Base-by-base conservation (phyloP, 179 eudicot species). In the Silene vulgaris region DNA sequence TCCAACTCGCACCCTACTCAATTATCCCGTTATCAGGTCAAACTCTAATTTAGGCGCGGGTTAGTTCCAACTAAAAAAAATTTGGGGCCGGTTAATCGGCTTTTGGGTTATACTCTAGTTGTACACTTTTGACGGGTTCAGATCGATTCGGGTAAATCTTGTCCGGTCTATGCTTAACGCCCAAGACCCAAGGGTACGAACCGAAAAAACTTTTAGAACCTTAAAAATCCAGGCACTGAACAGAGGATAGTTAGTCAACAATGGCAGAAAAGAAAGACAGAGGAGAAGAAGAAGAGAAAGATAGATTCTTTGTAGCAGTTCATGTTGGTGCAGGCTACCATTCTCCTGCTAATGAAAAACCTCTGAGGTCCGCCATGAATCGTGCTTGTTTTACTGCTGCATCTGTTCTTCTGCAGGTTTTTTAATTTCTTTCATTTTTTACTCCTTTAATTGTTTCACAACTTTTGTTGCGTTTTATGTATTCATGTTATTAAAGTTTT, bases 261-360 rank as follows among this genome's bases (percentile, higher is more conserved):
- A 69, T 45, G 72, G 19, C 56, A 45, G 60, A 45, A 70, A 70
- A 4, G 60, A 70, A 70, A 70, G 60, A 87, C 85, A 74, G 70
- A 82, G 40, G 52, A 20, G 40, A 63, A 62, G 12, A 81, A 82
- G 68, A 79, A 45, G 30, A 32, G 29, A 35, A 71, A n/a, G 21
- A 73, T 69, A 81, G 86, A 28, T 96, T 91, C 88, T 93, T 96
- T 74, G 97, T 96, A 13, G 99, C 94, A 20, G 92, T 96, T 2
- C 99, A 96, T 77, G 99, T 93, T 0, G 99, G 99, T 45, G 98
- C 99, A 13, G 99, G 99, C 16, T 96, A 81, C 60, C 99, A 96
- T 83, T 72, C 98, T 77, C 98, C 96, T 80, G 80, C 88, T 20
- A 90, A 86, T 79, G 92, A 93, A 82, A 89, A 84, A 54, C 64